Evolutionary conservation across 2,329 filamentous ascomycete species (phyloP), one percentile per base, ranked within the genome.

Genomic region (Ascochyta pisi): DNA sequence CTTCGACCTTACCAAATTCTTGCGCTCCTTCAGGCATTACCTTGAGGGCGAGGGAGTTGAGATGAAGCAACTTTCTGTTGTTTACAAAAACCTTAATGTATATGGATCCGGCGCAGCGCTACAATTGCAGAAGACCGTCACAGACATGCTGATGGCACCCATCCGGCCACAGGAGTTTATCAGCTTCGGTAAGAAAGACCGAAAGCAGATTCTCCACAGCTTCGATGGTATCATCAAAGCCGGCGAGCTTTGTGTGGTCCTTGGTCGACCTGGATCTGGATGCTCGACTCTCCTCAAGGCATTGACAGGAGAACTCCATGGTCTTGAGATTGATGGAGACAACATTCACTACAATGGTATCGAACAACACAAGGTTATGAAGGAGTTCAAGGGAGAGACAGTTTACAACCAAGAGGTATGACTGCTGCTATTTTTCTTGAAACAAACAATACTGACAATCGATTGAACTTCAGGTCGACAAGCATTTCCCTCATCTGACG

Each of bases 41-140:
- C 71, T 87, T 33, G 79, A 85, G 33, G 80, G 81, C 16, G 83
- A 88, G 54, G 83, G 84, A 0, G 76, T 87, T 41, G 80, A 79
- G 54, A 74, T 77, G 58, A 82, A 78, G 61, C 77, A 78, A 6
- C 83, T 87, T 0, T 87, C 87, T 3, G 79, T 91, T 6, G 82
- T 83, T 0, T 90, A 86, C 76, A 84, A 84, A 57, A 81, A 89
- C 47, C 80, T 91, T 31, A 84, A 83, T 52, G 86, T 92, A 0
- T 87, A 81, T 6, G 89, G 89, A 0, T 86, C 86, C 0, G 89
- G 88, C 0, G 81, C 83, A 2, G 86, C 87, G 0, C 70, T 92
- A 23, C 87, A 90, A 60, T 77, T 91, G 1, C 89, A 92, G 67
- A 79, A 86, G 51, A 91, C 85, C 2, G 86, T 92, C 3, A 81